Base-by-base conservation (phyloP, 192 early-diverging fungal genomes). In the Radiomyces spectabilis region DNA sequence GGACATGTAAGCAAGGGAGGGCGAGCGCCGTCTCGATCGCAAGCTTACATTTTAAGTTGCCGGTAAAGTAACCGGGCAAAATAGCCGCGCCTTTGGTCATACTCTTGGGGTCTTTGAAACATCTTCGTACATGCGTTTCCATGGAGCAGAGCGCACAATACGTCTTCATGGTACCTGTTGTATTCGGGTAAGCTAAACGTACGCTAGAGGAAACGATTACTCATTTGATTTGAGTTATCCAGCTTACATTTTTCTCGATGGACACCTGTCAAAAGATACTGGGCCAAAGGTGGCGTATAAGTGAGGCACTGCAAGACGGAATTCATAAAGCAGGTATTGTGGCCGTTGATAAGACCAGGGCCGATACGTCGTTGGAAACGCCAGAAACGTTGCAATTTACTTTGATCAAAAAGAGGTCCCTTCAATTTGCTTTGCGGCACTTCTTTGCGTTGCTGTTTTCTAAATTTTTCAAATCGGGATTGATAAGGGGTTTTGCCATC, bases 291-390 rank as follows among this genome's bases (percentile, higher is more conserved):
- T 31, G 88, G 79, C 6, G 87, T 85, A 65, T 89, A 86, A 13
- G 83, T 83, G 50, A 91, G 68, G 52, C 84, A 87, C 58, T 91
- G 84, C 18, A 91, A 72, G 1, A 85, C 79, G 6, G 87, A 83
- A 66, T 91, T 91, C n/a, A 87, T 55, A 53, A 85, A 91, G 51
- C 88, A 91, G 3, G 87, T 87, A 46, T 88, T 88, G 29, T 82
- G 80, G 49, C 82, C 75, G 52, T 91, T 89, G 53, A 72, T 61
- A 30, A 91, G 63, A 8, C 86, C 86, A 7, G 83, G 77, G 5
- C 86, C 88, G 25, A 86, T 77, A 7, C 75, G 58, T 16, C 78
- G 72, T 41, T 74, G 63, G 13, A 61, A 40, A 15, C 67, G 65
- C 87, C 87, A 89, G 33, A 59, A 50, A 27, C 58, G 43, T 4